Conservation (phyloP, 2,329 filamentous ascomycete species). For the Phaeosphaeria sp. region DNA sequence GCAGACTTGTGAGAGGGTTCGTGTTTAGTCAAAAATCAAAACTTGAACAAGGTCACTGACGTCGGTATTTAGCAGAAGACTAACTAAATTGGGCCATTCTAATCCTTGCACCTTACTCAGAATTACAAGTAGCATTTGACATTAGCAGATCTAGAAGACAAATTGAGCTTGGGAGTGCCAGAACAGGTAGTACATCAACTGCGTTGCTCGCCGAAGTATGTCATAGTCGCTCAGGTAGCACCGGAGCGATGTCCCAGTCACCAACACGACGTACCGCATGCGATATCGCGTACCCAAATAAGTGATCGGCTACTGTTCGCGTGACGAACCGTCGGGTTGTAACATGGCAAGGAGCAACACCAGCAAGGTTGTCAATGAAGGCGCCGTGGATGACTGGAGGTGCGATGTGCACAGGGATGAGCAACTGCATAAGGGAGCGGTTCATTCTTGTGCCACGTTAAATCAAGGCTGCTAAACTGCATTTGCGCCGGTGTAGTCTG, state of each 20-base stretch:
- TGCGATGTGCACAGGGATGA: slow-evolving; percentile 6
- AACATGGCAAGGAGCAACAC: background rate
- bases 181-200: background rate
- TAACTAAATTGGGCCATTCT: background rate
- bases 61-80: background rate
- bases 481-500: background rate
- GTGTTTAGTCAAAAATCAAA: background rate
- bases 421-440: background rate
- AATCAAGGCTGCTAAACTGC: slow-evolving; percentile 1
- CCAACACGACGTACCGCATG: background rate
- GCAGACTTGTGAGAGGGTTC: background rate
- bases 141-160: background rate
- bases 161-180: background rate
- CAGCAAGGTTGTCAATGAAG: background rate
- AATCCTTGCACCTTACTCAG: background rate
- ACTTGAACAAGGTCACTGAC: background rate
- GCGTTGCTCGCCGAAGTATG: background rate
- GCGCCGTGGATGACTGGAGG: background rate
- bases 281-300: background rate
- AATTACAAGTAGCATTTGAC: background rate
- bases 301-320: background rate
- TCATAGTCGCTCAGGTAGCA: background rate
- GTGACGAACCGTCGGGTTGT: background rate
- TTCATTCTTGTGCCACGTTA: background rate
- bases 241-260: background rate